phyloP scores from a whole-genome alignment of 768 basidiomycete genomes.

The Strobilomyces confusus region DNA sequence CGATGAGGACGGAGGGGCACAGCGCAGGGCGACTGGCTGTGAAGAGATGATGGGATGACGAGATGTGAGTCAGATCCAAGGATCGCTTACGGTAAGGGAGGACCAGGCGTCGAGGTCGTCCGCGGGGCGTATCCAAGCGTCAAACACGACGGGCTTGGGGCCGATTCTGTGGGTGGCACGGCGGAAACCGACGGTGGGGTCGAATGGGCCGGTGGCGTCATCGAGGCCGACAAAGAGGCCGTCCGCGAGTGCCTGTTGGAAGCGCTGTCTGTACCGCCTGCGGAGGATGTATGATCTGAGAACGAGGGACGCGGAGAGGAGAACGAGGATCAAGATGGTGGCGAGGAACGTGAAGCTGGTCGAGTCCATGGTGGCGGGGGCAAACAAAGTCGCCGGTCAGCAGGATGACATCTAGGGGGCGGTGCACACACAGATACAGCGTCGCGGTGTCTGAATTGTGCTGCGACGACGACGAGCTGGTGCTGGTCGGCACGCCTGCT shows the following conservation, averaged over 20 bases:
- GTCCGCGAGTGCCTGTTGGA: constrained; percentile 51
- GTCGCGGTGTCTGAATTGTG: constrained; percentile 17
- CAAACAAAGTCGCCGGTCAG: neutral
- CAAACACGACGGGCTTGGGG: constrained; percentile 16
- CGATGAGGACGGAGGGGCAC: neutral
- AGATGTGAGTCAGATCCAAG: neutral
- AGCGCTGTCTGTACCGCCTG: constrained; percentile 49
- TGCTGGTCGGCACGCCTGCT: neutral
- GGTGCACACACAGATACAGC: constrained; percentile 29
- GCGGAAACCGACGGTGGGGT: neutral
- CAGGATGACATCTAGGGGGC: constrained; percentile 3
- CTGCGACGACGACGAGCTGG: constrained; percentile 4
- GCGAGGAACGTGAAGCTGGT: constrained; percentile 68
- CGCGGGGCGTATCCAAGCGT: constrained; percentile 9
- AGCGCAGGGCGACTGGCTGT: constrained; percentile 20
- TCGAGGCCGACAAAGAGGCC: constrained; percentile 38
- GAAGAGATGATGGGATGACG: neutral
- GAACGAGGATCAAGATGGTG: constrained; percentile 62
- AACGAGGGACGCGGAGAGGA: constrained; percentile 61
- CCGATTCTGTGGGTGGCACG: constrained; percentile 7
- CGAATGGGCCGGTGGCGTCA: neutral
- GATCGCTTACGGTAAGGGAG: constrained; percentile 11
- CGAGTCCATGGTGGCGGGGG: constrained; percentile 11
- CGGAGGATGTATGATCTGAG: constrained; percentile 60
- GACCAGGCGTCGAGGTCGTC: constrained; percentile 6